Evolutionary conservation across 2,329 filamentous ascomycete species (phyloP).

Genomic region (Fonsecaea pedrosoi): DNA sequence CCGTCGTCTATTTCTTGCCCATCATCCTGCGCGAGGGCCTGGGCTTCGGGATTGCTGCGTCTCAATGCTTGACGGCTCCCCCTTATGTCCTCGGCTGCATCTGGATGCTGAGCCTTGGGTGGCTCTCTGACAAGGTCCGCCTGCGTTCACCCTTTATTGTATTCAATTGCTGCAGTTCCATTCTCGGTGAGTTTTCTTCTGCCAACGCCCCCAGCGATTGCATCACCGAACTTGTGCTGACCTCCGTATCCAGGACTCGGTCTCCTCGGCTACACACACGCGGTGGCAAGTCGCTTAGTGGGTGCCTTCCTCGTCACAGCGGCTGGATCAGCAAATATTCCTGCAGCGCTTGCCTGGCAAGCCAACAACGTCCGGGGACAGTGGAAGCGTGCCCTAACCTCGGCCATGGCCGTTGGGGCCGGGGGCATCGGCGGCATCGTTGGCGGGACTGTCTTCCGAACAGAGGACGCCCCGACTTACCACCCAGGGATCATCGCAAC

Average conservation of each 20-base stretch:
- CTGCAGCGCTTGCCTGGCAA: conserved; percentile 76
- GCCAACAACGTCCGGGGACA: conserved; percentile 87
- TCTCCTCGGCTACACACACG: no score
- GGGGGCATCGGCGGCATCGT: conserved; percentile 77
- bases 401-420: conserved; percentile 62
- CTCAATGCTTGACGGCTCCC: conserved; percentile 75
- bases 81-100: no score
- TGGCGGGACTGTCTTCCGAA: conserved; percentile 73
- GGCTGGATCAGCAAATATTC: conserved; percentile 77
- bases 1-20: conserved; percentile 79
- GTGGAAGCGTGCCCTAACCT: conserved; percentile 83
- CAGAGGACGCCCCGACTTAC: conserved; percentile 46
- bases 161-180: conserved; percentile 57
- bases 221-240: no score
- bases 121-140: conserved; percentile 46
- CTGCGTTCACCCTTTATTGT: conserved; percentile 75
- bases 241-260: no score
- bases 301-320: conserved; percentile 76
- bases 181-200: no score
- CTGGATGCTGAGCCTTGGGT: no score
- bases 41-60: conserved; percentile 67
- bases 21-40: conserved; percentile 72
- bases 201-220: no score
- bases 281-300: conserved; percentile 58
- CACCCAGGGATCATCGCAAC: conserved; percentile 46